Conservation (phyloP, 176 grass and related monocot species). For the barley (Hordeum vulgare) region DNA sequence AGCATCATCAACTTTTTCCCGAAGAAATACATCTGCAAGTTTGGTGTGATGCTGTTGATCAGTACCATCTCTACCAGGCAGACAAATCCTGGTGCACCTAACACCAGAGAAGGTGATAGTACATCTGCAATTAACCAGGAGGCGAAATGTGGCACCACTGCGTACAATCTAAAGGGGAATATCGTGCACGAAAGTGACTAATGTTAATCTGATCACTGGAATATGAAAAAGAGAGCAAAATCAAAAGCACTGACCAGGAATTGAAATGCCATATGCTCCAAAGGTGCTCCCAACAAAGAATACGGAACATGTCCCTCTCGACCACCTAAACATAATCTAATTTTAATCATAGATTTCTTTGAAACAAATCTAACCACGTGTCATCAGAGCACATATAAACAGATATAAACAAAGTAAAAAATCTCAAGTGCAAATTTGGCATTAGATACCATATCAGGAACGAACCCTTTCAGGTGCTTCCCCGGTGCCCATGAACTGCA, state of each 20-base stretch:
- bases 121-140: slow-evolving; percentile 28
- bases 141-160: slow-evolving; percentile 37
- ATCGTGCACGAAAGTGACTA: slow-evolving; percentile 18
- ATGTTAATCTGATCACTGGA: slow-evolving; percentile 39
- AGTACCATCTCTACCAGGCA: neutral
- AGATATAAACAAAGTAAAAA: slow-evolving; percentile 40
- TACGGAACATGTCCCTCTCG: slow-evolving; percentile 18
- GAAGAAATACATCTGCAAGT: neutral
- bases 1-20: neutral
- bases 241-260: slow-evolving; percentile 38
- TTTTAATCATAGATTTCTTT: slow-evolving; percentile 30
- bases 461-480: slow-evolving; percentile 53
- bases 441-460: slow-evolving; percentile 91
- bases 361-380: slow-evolving; percentile 26
- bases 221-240: slow-evolving; percentile 40
- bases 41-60: neutral
- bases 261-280: slow-evolving; percentile 48
- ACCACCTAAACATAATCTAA: slow-evolving; percentile 17
- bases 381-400: slow-evolving; percentile 22
- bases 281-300: slow-evolving; percentile 36
- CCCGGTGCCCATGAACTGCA: slow-evolving; percentile 36
- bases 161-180: slow-evolving; percentile 22
- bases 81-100: neutral
- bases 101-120: neutral
- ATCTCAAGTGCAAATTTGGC: slow-evolving; percentile 46